These are phyloP conservation scores for Ailanthus altissimus DNA, from an alignment of 345 rosid genomes.

Conservation along the genomic window DNA sequence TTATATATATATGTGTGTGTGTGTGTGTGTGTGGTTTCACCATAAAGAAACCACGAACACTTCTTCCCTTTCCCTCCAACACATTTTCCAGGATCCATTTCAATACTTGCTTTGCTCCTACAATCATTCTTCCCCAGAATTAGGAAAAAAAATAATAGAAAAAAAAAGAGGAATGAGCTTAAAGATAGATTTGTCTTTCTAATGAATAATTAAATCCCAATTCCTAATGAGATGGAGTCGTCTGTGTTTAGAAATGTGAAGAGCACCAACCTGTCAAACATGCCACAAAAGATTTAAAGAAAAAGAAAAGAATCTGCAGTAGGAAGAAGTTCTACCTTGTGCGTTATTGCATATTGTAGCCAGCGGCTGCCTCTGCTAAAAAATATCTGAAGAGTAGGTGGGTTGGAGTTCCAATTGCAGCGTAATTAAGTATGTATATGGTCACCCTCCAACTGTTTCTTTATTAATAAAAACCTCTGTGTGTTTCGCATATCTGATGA, in stretches of 20 bases:
- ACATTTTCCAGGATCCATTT: constrained; percentile 3
- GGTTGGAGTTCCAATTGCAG: no score
- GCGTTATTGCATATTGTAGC: no score
- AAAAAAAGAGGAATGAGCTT: background rate
- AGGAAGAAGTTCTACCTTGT: no score
- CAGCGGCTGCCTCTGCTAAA: no score
- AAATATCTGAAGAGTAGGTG: no score
- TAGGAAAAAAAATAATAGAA: background rate
- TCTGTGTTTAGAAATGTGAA: background rate
- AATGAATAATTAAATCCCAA: background rate
- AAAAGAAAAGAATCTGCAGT: background rate
- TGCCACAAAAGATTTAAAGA: background rate
- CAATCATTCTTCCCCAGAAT: constrained; percentile 10
- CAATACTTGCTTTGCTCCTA: constrained; percentile 10
- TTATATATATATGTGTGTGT: constrained; percentile 23
- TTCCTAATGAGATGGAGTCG: background rate
- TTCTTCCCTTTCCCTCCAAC: constrained; percentile 2
- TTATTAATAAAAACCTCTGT: no score
- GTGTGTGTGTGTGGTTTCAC: constrained; percentile 26
- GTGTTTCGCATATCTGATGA: no score
- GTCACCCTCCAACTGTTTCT: no score
- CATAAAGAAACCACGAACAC: constrained; percentile 26
- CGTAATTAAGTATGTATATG: no score
- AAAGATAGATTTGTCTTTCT: no score
- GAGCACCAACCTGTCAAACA: constrained; percentile 3